These are phyloP conservation scores for sweet orange (Citrus sinensis) DNA, from an alignment of 345 rosid genomes.

Conservation along the genomic window DNA sequence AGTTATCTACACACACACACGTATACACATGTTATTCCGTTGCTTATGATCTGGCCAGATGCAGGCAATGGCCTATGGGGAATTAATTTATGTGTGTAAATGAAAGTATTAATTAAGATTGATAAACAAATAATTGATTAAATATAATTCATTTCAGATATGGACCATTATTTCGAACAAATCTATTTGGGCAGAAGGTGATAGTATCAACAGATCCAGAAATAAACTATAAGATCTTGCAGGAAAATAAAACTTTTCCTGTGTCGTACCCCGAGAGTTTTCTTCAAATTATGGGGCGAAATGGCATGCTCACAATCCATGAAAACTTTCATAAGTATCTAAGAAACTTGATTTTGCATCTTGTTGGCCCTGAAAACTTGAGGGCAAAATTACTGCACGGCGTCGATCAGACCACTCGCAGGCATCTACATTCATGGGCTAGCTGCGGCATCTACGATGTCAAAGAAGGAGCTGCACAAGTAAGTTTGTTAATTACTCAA, in stretches of 20 bases:
- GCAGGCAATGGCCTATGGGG: no score
- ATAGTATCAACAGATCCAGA: slow-evolving; percentile 40
- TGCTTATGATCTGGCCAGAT: no score
- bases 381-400: slow-evolving; percentile 17
- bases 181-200: slow-evolving; percentile 29
- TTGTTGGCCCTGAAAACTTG: slow-evolving; percentile 34
- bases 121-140: no score
- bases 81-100: no score
- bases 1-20: no score
- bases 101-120: no score
- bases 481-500: neutral
- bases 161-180: slow-evolving; percentile 40
- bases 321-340: slow-evolving; percentile 38
- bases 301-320: slow-evolving; percentile 16
- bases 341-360: slow-evolving; percentile 26
- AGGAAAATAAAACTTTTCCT: neutral
- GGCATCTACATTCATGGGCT: neutral
- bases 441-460: neutral
- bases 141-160: slow-evolving; percentile 20
- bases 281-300: slow-evolving; percentile 26
- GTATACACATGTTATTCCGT: no score
- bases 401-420: slow-evolving; percentile 19
- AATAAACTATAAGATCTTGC: slow-evolving; percentile 15
- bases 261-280: slow-evolving; percentile 33
- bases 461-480: neutral